A percentile compares a stretch with the other conserved stretches of the same genome.
These are phyloP conservation scores for Amylostereum chailletii DNA, from an alignment of 1,284 basidiomycete genomes.

Conservation along the genomic window DNA sequence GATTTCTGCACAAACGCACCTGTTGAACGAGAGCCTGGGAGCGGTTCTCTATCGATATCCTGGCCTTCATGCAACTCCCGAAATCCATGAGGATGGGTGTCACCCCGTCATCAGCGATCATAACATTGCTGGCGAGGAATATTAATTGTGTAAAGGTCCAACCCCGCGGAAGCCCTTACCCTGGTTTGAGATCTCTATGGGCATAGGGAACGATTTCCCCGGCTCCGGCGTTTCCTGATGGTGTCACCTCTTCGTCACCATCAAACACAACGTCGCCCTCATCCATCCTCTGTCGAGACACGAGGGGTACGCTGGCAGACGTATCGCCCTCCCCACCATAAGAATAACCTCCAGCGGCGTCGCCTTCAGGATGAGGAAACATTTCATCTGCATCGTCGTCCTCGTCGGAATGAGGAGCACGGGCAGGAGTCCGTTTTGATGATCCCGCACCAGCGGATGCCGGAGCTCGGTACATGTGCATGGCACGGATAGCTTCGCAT, in stretches of 20 bases:
- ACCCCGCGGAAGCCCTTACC: slow-evolving; percentile 38
- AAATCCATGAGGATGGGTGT: slow-evolving; percentile 97
- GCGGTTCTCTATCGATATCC: slow-evolving; percentile 71
- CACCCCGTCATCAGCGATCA: slow-evolving; percentile 85
- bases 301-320: slow-evolving; percentile 35
- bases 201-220: slow-evolving; percentile 79
- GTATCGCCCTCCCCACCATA: slow-evolving; percentile 37
- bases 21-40: slow-evolving; percentile 84
- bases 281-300: slow-evolving; percentile 43
- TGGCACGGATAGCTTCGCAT: slow-evolving; percentile 86
- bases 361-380: slow-evolving; percentile 64
- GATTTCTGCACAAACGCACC: slow-evolving; percentile 25
- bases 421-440: slow-evolving; percentile 17
- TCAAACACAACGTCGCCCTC: slow-evolving; percentile 66
- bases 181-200: slow-evolving; percentile 95
- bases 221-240: slow-evolving; percentile 9
- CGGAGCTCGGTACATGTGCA: slow-evolving; percentile 77
- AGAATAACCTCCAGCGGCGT: slow-evolving; percentile 63
- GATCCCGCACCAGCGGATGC: slow-evolving; percentile 9
- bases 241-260: slow-evolving; percentile 57
- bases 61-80: slow-evolving; percentile 79
- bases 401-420: slow-evolving; percentile 31
- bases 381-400: slow-evolving; percentile 58
- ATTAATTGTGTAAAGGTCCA: not conserved
- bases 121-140: slow-evolving; percentile 69